phyloP scores from a whole-genome alignment of 176 grass and related monocot genomes.

The Ensete ventricosum region DNA sequence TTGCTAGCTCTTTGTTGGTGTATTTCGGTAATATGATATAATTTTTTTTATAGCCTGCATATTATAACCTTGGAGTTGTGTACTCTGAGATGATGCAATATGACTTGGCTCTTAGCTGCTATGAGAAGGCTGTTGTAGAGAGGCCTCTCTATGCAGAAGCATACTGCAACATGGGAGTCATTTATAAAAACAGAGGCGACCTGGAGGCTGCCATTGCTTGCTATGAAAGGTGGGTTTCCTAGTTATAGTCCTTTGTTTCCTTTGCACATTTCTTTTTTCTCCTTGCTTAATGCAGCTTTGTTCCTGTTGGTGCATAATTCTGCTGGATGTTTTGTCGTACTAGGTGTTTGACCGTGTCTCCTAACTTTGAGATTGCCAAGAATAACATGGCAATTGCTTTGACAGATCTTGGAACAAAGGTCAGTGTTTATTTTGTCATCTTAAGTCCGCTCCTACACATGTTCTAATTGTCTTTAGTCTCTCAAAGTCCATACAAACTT shows the following conservation, averaged over 20 bases:
- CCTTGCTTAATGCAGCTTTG: slow-evolving; percentile 6
- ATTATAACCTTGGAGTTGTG: slow-evolving; percentile 98
- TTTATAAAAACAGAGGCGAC: slow-evolving; percentile 96
- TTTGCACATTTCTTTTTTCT: slow-evolving; percentile 7
- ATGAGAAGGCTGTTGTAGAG: slow-evolving; percentile 92
- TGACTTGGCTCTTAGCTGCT: slow-evolving; percentile 89
- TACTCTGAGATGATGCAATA: slow-evolving; percentile 99
- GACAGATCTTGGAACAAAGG: slow-evolving; percentile 98
- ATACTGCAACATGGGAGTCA: slow-evolving; percentile 99
- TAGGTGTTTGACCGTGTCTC: slow-evolving; percentile 95
- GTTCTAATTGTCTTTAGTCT: slow-evolving; percentile 8
- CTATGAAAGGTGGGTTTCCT: slow-evolving; percentile 62
- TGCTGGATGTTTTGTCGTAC: slow-evolving; percentile 18
- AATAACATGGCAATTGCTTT: slow-evolving; percentile 99
- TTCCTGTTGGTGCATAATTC: neutral
- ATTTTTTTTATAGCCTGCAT: slow-evolving; percentile 61
- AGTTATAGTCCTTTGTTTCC: neutral
- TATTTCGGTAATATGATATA: neutral
- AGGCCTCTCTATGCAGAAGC: slow-evolving; percentile 93
- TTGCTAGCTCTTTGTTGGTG: neutral
- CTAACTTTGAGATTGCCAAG: slow-evolving; percentile 99
- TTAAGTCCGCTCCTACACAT: slow-evolving; percentile 11
- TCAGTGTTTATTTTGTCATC: slow-evolving; percentile 15
- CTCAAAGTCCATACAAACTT: neutral
- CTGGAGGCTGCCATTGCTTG: slow-evolving; percentile 92